Evolutionary conservation across 1,139 yeast genomes (phyloP).

Genomic region (Tardiomyces digboiensis): DNA sequence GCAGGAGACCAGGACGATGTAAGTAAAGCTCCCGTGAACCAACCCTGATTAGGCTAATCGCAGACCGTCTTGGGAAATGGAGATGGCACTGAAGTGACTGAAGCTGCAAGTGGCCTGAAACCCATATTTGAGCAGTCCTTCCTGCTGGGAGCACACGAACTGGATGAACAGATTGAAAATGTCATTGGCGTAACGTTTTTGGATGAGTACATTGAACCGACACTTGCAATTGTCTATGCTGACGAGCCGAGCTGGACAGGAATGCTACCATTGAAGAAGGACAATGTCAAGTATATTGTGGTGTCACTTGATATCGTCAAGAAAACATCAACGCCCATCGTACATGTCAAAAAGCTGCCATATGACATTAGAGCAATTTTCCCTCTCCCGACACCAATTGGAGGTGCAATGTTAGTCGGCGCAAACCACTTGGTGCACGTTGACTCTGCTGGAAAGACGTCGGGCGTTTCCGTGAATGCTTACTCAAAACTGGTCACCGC

Average conservation of each 20-base stretch:
- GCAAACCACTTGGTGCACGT: constrained; percentile 71
- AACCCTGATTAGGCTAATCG: too few relatives aligned
- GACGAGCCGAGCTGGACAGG: constrained; percentile 74
- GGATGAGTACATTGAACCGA: constrained; percentile 68
- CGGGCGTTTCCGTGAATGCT: constrained; percentile 56
- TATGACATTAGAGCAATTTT: constrained; percentile 60
- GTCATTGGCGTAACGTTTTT: constrained; percentile 63
- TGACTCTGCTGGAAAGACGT: constrained; percentile 70
- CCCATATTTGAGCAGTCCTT: constrained; percentile 33
- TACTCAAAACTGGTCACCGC: constrained; percentile 39
- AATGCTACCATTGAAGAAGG: constrained; percentile 46
- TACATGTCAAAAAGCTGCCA: constrained; percentile 58
- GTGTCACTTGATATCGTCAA: constrained; percentile 58
- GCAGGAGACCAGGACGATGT: constrained; percentile 2
- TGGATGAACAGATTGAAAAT: constrained; percentile 50
- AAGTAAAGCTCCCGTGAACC: background rate
- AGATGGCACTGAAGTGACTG: constrained; percentile 10
- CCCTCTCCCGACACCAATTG: constrained; percentile 58
- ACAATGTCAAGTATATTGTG: constrained; percentile 48
- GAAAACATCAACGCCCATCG: constrained; percentile 56
- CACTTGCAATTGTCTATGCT: constrained; percentile 57
- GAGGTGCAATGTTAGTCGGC: constrained; percentile 67
- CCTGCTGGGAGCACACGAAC: constrained; percentile 44
- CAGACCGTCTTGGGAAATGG: too few relatives aligned
- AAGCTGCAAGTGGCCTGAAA: constrained; percentile 1